Conservation (phyloP, 208 protist species). For the Strigomonas culicis region DNA sequence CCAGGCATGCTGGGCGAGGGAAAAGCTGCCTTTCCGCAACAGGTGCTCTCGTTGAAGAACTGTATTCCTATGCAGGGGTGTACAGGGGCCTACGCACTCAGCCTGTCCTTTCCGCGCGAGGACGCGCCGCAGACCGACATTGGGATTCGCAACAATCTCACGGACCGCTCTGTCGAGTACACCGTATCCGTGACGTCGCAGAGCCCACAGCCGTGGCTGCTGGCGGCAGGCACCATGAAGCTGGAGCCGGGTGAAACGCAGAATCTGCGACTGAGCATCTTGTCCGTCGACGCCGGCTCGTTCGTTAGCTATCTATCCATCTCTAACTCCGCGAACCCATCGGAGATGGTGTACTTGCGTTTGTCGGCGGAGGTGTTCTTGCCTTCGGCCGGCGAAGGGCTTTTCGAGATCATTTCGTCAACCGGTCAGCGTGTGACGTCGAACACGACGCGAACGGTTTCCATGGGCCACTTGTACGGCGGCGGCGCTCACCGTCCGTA, state of each 20-base stretch:
- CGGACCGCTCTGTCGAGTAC: constrained; percentile 56
- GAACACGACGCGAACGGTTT: constrained; percentile 34
- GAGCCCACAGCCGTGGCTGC: constrained; percentile 74
- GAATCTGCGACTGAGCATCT: constrained; percentile 61
- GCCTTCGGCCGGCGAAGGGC: constrained; percentile 51
- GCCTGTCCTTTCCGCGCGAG: constrained; percentile 62
- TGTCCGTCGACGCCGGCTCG: constrained; percentile 75
- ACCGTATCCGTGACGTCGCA: constrained; percentile 65
- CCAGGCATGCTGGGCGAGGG: background rate
- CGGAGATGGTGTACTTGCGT: constrained; percentile 70
- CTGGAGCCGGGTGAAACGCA: constrained; percentile 64
- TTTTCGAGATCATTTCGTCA: constrained; percentile 76
- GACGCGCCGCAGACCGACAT: constrained; percentile 66
- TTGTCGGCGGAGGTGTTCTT: constrained; percentile 77
- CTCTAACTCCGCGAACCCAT: constrained; percentile 44
- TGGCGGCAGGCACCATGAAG: constrained; percentile 33
- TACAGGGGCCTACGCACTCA: constrained; percentile 48
- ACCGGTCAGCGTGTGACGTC: constrained; percentile 41
- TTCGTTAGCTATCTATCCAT: constrained; percentile 77
- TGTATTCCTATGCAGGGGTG: constrained; percentile 45
- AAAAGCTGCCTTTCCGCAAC: constrained; percentile 9
- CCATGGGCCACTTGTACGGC: constrained; percentile 78
- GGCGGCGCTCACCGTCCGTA: constrained; percentile 40
- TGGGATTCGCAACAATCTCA: constrained; percentile 56
- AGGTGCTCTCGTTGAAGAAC: constrained; percentile 58